Evolutionary conservation across 306 rosid species (phyloP).

Genomic region (Lathyrus aphaca): DNA sequence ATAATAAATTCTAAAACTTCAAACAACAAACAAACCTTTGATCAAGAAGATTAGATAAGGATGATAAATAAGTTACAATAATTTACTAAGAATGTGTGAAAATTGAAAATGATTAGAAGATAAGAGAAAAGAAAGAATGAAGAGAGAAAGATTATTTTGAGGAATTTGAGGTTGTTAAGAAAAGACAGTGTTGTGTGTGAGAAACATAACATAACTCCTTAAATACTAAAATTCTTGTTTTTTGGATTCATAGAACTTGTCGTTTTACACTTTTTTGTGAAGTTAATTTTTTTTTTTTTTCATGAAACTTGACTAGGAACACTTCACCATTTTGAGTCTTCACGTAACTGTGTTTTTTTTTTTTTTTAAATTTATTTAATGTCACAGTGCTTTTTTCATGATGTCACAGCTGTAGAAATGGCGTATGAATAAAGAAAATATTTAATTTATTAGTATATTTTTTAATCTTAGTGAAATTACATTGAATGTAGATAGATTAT

Average conservation of each 20-base stretch:
- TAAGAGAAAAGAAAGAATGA: conserved; percentile 4
- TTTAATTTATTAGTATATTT: neutral
- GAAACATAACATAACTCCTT: conserved; percentile 41
- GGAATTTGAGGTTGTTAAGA: conserved; percentile 42
- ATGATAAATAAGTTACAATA: conserved; percentile 7
- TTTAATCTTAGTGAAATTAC: neutral
- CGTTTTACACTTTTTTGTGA: conserved; percentile 42
- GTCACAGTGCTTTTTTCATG: conserved; percentile 16
- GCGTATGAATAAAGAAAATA: neutral
- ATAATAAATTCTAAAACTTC: conserved; percentile 17
- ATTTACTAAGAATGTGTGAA: conserved; percentile 33
- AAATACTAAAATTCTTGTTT: conserved; percentile 50
- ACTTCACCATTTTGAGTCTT: conserved; percentile 47
- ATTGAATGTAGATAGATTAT: conserved; percentile 1
- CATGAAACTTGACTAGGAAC: conserved; percentile 52
- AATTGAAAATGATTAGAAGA: conserved; percentile 13
- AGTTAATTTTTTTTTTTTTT: conserved; percentile 14
- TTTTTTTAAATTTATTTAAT: no score
- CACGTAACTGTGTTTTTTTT: conserved; percentile 47
- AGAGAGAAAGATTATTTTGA: conserved; percentile 27
- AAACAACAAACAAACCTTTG: conserved; percentile 5
- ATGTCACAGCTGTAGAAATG: neutral
- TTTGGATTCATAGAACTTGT: conserved; percentile 50
- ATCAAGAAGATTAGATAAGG: conserved; percentile 8
- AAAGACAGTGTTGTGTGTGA: conserved; percentile 39